Conservation (phyloP, 371 early-diverging fungal genomes). For the Coemansia sp. region DNA sequence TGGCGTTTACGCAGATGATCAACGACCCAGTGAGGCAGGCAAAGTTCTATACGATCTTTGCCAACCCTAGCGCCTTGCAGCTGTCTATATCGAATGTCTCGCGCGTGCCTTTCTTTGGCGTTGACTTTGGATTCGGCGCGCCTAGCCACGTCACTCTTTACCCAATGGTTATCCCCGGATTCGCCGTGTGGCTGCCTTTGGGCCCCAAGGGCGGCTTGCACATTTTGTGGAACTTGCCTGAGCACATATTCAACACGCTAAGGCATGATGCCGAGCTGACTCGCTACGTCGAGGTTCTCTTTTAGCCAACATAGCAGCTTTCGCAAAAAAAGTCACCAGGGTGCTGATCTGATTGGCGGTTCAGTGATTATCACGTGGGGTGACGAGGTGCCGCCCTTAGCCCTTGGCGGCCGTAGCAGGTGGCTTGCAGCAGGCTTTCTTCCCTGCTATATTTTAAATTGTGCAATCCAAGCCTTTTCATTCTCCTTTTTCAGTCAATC, state of each 20-base stretch:
- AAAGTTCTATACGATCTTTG: constrained; percentile 41
- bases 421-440: too few species aligned
- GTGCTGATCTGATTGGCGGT: not conserved
- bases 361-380: not conserved
- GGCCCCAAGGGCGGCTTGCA: constrained; percentile 26
- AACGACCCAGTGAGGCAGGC: constrained; percentile 15
- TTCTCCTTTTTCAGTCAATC: too few species aligned
- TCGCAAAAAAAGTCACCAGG: not conserved
- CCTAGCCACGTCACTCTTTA: constrained; percentile 29
- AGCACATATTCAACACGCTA: constrained; percentile 1
- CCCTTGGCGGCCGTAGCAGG: too few species aligned
- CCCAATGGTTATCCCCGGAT: constrained; percentile 36
- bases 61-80: constrained; percentile 23
- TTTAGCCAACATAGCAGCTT: too few species aligned
- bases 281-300: constrained; percentile 32
- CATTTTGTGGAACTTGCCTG: constrained; percentile 36
- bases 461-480: not conserved
- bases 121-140: constrained; percentile 37
- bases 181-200: constrained; percentile 31
- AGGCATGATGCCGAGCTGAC: constrained; percentile 13
- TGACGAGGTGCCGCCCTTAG: too few species aligned
- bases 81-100: constrained; percentile 38
- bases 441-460: too few species aligned
- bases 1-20: constrained; percentile 16
- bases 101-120: constrained; percentile 14